Evolutionary conservation across 371 early-diverging fungal species (phyloP), one percentile per base, ranked within the genome.

Genomic region (Mucor circinelloides): DNA sequence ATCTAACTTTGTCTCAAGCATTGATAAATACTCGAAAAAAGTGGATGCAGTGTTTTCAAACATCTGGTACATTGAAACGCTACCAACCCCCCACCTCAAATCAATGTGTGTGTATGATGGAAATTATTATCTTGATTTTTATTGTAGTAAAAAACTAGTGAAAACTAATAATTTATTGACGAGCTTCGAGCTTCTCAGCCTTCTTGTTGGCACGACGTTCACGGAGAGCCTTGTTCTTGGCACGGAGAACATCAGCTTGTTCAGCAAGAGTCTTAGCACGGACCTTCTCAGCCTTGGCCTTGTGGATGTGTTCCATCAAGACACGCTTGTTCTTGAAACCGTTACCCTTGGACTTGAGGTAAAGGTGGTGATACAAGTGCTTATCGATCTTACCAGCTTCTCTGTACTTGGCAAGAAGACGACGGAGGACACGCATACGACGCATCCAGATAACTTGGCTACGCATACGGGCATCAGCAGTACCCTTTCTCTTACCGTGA

Each of bases 281-380:
- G 77, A 91, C 87, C 87, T 98, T 95, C 87, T 99, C 99, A 66
- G 98, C 98, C 96, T 99, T 99, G 78, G 96, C 98, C 92, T 97
- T 99, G 92, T 96, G 95, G 86, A 99, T 99, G 91, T 93, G 93
- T 89, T 99, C 99, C 94, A 97, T 97, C 74, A 99, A 86, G 77
- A 97, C 97, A 82, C 98, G 96, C 94, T 93, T 93, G 57, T 93
- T 99, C 96, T 99, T 99, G 93, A 99, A 99, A 73, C 97, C 95
- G 90, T 99, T 99, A 94, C 99, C 99, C 96, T 99, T 99, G 74
- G 97, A 87, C 91, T 99, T 99, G 78, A 97, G 83, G 93, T 99
- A 99, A 61, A 99, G 91, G 74, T 83, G 85, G 88, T 96, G 97
- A 93, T 99, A 98, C 74, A 99, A 87, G 91, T 98, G 98, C 85